These are phyloP conservation scores for Penicillium chermesinum DNA, from an alignment of 495 filamentous ascomycete genomes.

Conservation along the genomic window DNA sequence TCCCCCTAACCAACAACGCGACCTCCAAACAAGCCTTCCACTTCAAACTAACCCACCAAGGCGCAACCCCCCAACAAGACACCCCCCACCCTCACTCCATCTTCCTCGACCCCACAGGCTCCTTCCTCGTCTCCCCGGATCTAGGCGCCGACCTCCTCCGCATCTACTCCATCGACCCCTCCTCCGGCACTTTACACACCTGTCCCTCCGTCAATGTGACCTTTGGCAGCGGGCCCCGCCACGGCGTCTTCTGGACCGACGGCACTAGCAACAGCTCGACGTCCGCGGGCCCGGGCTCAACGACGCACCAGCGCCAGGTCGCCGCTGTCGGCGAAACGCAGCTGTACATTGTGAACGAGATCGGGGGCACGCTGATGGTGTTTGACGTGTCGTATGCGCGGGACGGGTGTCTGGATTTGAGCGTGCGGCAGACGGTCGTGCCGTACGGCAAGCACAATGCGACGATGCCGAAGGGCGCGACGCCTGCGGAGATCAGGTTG, in stretches of 20 bases:
- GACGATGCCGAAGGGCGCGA: constrained; percentile 28
- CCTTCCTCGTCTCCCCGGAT: constrained; percentile 63
- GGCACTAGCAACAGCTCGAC: constrained; percentile 5
- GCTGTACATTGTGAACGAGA: constrained; percentile 61
- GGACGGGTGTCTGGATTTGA: constrained; percentile 38
- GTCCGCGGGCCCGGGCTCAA: neutral
- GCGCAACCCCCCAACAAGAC: constrained; percentile 55
- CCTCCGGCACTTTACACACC: constrained; percentile 23
- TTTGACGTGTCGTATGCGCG: constrained; percentile 54
- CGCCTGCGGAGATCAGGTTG: constrained; percentile 34
- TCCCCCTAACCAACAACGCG: constrained; percentile 22
- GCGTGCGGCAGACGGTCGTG: constrained; percentile 24
- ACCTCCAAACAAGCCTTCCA: constrained; percentile 41
- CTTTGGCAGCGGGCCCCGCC: constrained; percentile 61
- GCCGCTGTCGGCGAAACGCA: constrained; percentile 28
- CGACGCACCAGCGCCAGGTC: constrained; percentile 16
- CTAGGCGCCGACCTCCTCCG: constrained; percentile 67
- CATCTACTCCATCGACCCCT: constrained; percentile 51
- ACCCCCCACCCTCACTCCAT: constrained; percentile 66
- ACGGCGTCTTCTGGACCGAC: constrained; percentile 53
- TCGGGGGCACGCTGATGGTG: constrained; percentile 51
- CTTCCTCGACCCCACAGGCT: constrained; percentile 62
- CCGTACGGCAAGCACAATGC: constrained; percentile 22
- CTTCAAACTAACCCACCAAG: constrained; percentile 47
- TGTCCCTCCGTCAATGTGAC: constrained; percentile 28